Base-by-base conservation (phyloP, 176 grass and related monocot genomes). In the Chrysopogon serrulatus region DNA sequence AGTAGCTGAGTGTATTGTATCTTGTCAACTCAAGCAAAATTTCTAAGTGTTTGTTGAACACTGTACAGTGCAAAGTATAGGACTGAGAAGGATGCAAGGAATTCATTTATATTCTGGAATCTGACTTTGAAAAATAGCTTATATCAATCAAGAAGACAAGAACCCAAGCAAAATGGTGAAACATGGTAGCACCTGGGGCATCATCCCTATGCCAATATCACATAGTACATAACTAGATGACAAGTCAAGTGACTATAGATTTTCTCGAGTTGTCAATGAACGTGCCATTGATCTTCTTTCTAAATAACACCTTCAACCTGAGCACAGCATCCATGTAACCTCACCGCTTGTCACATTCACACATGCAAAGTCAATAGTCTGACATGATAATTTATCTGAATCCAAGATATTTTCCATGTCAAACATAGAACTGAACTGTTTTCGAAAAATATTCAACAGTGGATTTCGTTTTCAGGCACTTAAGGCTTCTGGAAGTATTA, bases 191-290 rank as follows among this genome's bases (percentile, higher is more conserved):
- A 49, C 16, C 36, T 45, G 28, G 59, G 15, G n/a, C 4, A n/a
- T 44, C 27, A 76, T 53, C n/a, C n/a, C n/a, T n/a, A 51, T 51
- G 1, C 51, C 0, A n/a, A 23, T 51, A 84, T 40, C 17, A 40
- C 15, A 82, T 16, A 60, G 24, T 62, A 37, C 65, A 30, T 66
- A 80, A 70, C 69, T 74, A 81, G 53, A 86, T 74, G 56, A 74
- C 67, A 79, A 51, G 49, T 62, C 31, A 37, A 42, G 19, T 65
- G 41, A 44, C 59, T 74, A 60, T 11, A 73, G 30, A 12, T 53
- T 47, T 27, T 73, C 14, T 48, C 39, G 18, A 48, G 7, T 14
- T 18, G 3, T 28, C 27, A 72, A 72, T 24, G 4, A 27, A 43
- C 39, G 1, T 30, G 18, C 9, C 8, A 24, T 21, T 24, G 8